Base-by-base conservation (phyloP, 352 stramenopile species). In the Pythium aphanidermatum region DNA sequence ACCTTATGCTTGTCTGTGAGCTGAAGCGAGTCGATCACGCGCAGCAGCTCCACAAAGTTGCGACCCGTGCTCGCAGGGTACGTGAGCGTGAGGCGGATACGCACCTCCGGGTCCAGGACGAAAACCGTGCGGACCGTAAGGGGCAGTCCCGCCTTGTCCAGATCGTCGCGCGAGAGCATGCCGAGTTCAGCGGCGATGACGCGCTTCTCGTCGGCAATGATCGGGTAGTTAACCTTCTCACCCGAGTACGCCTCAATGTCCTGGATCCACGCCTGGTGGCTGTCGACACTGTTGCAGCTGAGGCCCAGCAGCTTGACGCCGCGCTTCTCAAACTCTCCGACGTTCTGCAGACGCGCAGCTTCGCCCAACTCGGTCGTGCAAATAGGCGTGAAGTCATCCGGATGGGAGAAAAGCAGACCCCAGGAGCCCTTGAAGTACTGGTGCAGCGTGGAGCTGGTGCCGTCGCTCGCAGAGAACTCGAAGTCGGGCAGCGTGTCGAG, bases 41-140 rank as follows among this genome's bases (percentile, higher is more conserved):
- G 74, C 42, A 97, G 49, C 35, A 98, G 82, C 58, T 98, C 92
- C 48, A 87, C 72, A 61, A 97, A 96, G 71, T 97, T 97, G 49
- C 88, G 74, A 19, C 91, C 90, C 14, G 88, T 94, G 46, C 78
- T 95, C 12, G 85, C 82, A 27, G 92, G 92, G 64, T 98, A 98
- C 30, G 83, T 96, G 46, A 98, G 60, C 30, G 63, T 84, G 23
- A 97, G 60, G 58, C 88, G 86, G 29, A 98, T 70, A 44, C 91
- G 91, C 55, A 93, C 85, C 30, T 95, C 70, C 16, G 84, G 82
- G 48, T 93, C 88, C 38, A 97, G 60, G 40, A 98, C 86, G 43
- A 96, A 97, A 11, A 97, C 80, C 26, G 85, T 88, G 29, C 92
- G 86, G 21, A 97, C 91, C 4, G 88, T 95, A 34, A 95, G 65